Percentiles rank a stretch among this genome's conserved stretches.
These are phyloP conservation scores for Echium plantagineum DNA, from an alignment of 257 asterid genomes.

Conservation along the genomic window DNA sequence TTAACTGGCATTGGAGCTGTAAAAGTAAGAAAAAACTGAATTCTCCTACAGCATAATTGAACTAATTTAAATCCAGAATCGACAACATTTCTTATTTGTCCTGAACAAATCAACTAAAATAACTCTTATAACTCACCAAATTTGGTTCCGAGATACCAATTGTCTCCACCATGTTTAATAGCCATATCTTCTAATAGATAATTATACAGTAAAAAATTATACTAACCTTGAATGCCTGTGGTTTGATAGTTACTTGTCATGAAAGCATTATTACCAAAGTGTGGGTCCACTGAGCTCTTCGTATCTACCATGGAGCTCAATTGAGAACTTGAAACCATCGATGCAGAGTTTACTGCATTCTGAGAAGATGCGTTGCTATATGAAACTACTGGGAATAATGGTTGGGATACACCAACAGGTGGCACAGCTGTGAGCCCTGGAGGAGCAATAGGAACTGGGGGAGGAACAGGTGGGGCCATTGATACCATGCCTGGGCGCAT, in stretches of 20 bases:
- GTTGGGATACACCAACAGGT: slow-evolving; percentile 53
- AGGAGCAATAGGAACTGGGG: slow-evolving; percentile 45
- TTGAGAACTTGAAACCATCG: slow-evolving; percentile 31
- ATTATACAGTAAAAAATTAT: too few relatives aligned
- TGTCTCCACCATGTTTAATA: too few relatives aligned
- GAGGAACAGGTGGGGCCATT: slow-evolving; percentile 35
- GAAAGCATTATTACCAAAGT: slow-evolving; percentile 14
- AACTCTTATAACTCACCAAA: too few relatives aligned
- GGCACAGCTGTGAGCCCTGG: slow-evolving; percentile 53
- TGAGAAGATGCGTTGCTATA: slow-evolving; percentile 32
- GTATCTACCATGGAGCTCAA: slow-evolving; percentile 29
- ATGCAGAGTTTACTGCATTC: slow-evolving; percentile 42
- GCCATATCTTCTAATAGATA: too few relatives aligned
- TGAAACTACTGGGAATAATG: slow-evolving; percentile 70
- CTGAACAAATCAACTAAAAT: too few relatives aligned
- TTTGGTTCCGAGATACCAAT: too few relatives aligned
- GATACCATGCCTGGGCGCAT: slow-evolving; percentile 42
- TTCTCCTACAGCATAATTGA: too few relatives aligned
- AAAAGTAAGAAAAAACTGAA: background rate
- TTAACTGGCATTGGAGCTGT: slow-evolving; percentile 32
- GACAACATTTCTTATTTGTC: too few relatives aligned
- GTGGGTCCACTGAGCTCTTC: slow-evolving; percentile 13
- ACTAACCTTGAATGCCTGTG: slow-evolving; percentile 41
- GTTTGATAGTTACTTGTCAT: slow-evolving; percentile 26
- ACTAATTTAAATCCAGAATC: too few relatives aligned